Evolutionary conservation across 2,329 filamentous ascomycete genomes (phyloP).

Genomic region (Corniculantispora saksenae): DNA sequence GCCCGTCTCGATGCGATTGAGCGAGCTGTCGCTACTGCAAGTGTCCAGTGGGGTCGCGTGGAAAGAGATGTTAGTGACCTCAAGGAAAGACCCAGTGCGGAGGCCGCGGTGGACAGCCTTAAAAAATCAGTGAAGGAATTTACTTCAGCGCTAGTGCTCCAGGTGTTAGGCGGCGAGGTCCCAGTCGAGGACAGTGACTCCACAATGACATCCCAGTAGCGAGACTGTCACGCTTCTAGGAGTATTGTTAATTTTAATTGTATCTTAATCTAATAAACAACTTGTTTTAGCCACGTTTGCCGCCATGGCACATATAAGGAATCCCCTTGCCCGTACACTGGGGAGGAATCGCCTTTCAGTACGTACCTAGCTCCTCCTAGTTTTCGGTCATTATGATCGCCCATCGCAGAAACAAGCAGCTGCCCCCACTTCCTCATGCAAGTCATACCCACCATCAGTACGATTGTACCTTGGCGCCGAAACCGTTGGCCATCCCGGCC

Average conservation of each 20-base stretch:
- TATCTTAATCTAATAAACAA: background rate
- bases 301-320: too few relatives aligned
- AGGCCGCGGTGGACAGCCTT: background rate
- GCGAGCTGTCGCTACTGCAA: background rate
- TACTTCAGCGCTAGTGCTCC: background rate
- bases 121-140: background rate
- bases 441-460: background rate
- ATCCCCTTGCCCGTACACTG: too few relatives aligned
- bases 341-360: too few relatives aligned
- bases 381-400: background rate
- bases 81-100: background rate
- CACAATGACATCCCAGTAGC: background rate
- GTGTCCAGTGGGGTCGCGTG: background rate
- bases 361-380: too few relatives aligned
- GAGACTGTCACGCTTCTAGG: too few relatives aligned
- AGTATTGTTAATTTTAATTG: background rate
- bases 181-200: background rate
- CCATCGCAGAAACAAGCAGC: background rate
- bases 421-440: background rate
- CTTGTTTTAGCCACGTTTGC: background rate
- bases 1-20: background rate
- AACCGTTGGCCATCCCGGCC: background rate
- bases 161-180: background rate
- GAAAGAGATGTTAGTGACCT: background rate
- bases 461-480: background rate